Evolutionary conservation across 2,329 filamentous ascomycete species (phyloP), one percentile per base, ranked within the genome.

Genomic region (Biscogniauxia sp.): DNA sequence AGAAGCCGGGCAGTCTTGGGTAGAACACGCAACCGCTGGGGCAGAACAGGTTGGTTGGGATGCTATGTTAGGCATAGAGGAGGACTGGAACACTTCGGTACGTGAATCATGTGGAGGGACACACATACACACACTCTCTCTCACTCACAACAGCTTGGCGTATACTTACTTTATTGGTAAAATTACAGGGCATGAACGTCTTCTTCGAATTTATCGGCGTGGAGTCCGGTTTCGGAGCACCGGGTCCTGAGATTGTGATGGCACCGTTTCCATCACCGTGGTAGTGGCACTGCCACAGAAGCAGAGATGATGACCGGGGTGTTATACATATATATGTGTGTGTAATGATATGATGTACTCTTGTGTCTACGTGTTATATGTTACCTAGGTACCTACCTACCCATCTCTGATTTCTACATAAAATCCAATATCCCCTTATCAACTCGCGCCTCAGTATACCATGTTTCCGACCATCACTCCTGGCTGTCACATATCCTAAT

Each of bases 61-160:
- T 15, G 63, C 64, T 7, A 53, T 72, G 5, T 67, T 72, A 13
- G 68, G 68, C 2, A 52, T 68, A 19, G 65, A 74, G 52, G 74
- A 73, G n/a, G 75, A 76, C 28, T 81, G 78, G 78, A 65, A 70
- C 37, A 56, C 19, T 51, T 54, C 57, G 17, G 67, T 70, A 54
- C 61, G 65, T 59, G 7, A 32, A 20, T 56, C 19, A n/a, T 13
- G 2, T 26, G 25, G 1, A 20, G 28, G 11, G 9, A 28, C 5
- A 9, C 26, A 28, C 9, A 28, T 28, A 5, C 26, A 5, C 26
- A 5, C 28, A 23, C 9, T n/a, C 20, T 17, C n/a, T 49, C 3
- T 45, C 23, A 5, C 23, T 23, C 23, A 45, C 55, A 26, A 37
- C 23, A 15, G 11, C 7, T 49, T 20, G 7, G 23, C 37, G 9